Evolutionary conservation across 2,329 filamentous ascomycete species (phyloP).

Genomic region (Didymella pomorum): DNA sequence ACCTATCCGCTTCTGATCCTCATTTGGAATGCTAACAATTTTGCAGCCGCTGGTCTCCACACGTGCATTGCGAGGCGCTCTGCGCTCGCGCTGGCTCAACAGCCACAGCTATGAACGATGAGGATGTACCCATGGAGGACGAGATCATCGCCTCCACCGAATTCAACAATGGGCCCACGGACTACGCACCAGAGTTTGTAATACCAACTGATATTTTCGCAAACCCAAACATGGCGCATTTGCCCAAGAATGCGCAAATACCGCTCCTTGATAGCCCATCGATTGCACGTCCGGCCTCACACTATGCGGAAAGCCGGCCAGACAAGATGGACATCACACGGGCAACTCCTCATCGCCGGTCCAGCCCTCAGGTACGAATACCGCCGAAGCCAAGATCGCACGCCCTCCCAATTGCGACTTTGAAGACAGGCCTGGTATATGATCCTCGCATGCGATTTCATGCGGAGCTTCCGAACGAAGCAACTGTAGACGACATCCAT

Average conservation of each 20-base stretch:
- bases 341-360: constrained; percentile 23
- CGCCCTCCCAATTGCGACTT: constrained; percentile 42
- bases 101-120: constrained; percentile 36
- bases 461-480: constrained; percentile 68
- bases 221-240: constrained; percentile 22
- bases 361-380: constrained; percentile 40
- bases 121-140: constrained; percentile 43
- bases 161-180: constrained; percentile 33
- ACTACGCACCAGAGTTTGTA: constrained; percentile 35
- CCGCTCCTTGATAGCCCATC: constrained; percentile 36
- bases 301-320: constrained; percentile 20
- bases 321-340: constrained; percentile 38
- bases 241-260: constrained; percentile 36
- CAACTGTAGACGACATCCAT: constrained; percentile 74
- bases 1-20: background rate
- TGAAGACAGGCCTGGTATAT: constrained; percentile 66
- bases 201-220: constrained; percentile 42
- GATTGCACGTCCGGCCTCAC: constrained; percentile 15
- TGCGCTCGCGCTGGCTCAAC: constrained; percentile 23
- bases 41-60: constrained; percentile 21
- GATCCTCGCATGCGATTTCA: constrained; percentile 97
- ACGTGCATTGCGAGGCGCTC: constrained; percentile 28
- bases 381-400: constrained; percentile 47
- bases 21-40: background rate
- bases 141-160: constrained; percentile 46